A percentile compares a stretch with the other conserved stretches of the same genome.
These are phyloP conservation scores for Syncephalastrum racemosum DNA, from an alignment of 371 early-diverging fungal genomes.

Conservation along the genomic window DNA sequence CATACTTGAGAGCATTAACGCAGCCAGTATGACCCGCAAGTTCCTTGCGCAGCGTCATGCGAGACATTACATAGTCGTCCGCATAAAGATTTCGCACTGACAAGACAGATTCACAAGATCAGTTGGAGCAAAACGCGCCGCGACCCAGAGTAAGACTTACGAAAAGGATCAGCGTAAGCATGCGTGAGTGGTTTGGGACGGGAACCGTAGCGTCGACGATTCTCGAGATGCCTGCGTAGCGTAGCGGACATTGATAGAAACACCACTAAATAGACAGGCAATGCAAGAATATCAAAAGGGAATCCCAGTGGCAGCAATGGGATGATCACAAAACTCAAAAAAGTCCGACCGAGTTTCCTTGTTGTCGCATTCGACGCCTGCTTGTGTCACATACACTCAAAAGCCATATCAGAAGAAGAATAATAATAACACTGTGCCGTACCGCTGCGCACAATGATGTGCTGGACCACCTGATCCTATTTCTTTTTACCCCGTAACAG, in stretches of 20 bases:
- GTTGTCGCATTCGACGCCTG: not conserved
- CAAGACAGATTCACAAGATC: too few species aligned
- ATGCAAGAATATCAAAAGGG: too few species aligned
- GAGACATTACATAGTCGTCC: slow-evolving; percentile 24
- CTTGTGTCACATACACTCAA: not conserved
- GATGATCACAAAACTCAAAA: not conserved
- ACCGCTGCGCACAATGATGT: slow-evolving; percentile 1
- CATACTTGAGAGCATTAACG: slow-evolving; percentile 72
- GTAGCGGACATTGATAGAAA: slow-evolving; percentile 3
- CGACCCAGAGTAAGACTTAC: not conserved
- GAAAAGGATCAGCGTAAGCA: slow-evolving; percentile 1
- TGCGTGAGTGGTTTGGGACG: not conserved
- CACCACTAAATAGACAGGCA: slow-evolving; percentile 6
- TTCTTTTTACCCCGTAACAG: slow-evolving; percentile 6
- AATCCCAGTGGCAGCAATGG: too few species aligned
- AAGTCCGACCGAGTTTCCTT: not conserved
- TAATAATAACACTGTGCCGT: not conserved
- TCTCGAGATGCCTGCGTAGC: not conserved
- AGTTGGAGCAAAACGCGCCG: too few species aligned
- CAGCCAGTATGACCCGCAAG: slow-evolving; percentile 74
- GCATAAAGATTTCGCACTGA: slow-evolving; percentile 31
- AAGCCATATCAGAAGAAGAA: slow-evolving; percentile 6
- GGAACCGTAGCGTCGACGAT: slow-evolving; percentile 12
- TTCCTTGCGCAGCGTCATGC: slow-evolving; percentile 33
- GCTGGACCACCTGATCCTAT: not conserved